Percentiles rank a stretch among this genome's conserved stretches.
Evolutionary conservation across 306 rosid species (phyloP).

Genomic region (Adenanthera pavonina): DNA sequence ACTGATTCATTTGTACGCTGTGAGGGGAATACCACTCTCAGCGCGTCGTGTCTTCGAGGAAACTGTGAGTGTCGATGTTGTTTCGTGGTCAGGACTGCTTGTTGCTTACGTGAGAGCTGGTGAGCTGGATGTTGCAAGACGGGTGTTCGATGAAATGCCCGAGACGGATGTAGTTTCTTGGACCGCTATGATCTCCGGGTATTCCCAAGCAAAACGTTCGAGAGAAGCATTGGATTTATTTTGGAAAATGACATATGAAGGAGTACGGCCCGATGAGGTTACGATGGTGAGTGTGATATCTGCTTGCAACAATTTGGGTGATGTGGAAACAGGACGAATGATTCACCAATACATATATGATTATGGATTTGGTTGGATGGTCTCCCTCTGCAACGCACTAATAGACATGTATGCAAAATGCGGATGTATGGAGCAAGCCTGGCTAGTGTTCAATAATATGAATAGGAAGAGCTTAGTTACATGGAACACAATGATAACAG

Average conservation of each 20-base stretch:
- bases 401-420: constrained; percentile 69
- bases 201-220: constrained; percentile 46
- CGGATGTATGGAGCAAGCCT: constrained; percentile 61
- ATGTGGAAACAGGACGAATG: constrained; percentile 52
- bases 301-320: constrained; percentile 57
- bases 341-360: constrained; percentile 55
- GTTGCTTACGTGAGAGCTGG: constrained; percentile 56
- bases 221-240: constrained; percentile 62
- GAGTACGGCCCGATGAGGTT: constrained; percentile 61
- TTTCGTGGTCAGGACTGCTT: constrained; percentile 73
- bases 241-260: constrained; percentile 52
- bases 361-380: constrained; percentile 64
- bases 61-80: constrained; percentile 54
- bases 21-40: constrained; percentile 44
- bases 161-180: constrained; percentile 68
- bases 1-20: constrained; percentile 59
- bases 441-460: constrained; percentile 56
- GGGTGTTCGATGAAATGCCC: constrained; percentile 67
- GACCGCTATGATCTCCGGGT: constrained; percentile 65
- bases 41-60: constrained; percentile 58
- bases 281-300: constrained; percentile 67
- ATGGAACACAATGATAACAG: constrained; percentile 65
- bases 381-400: constrained; percentile 60
- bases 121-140: constrained; percentile 51
- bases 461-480: constrained; percentile 58